Base-by-base conservation (phyloP, 2,329 filamentous ascomycete species). In the Davidsoniella virescens region DNA sequence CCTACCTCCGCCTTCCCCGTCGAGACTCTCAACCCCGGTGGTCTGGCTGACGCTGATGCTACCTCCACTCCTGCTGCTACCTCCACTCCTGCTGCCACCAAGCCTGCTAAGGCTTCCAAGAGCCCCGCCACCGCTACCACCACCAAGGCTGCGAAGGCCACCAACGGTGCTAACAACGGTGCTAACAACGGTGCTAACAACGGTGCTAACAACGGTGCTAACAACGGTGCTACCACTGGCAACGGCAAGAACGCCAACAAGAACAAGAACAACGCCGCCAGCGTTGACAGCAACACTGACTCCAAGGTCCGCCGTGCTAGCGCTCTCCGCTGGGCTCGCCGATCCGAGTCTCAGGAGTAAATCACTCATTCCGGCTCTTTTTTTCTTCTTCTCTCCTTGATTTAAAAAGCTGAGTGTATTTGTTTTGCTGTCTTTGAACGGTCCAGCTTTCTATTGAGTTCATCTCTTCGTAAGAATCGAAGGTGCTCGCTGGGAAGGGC, bases 11-110 rank as follows among this genome's bases (percentile, higher is more conserved):
- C 56, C 0, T 63, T 63, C 48, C 58, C 67, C 16, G 55, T 57
- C 2, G 55, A 65, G 56, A 68, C 67, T 2, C 61, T 61, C 0
- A 57, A n/a, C 54, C 26, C 54, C n/a, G 49, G 55, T 44, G 55
- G 46, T 2, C 47, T 54, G 10, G 51, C 44, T 4, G 55, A 54
- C 23, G 44, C 52, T 5, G 40, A 52, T 29, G 52, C 52, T 2
- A 52, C 50, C 1, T 49, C 48, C 36, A 54, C 58, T n/a, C 3
- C 47, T 12, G 18, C 49, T 39, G 46, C 48, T 42, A 47, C 50
- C 52, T 50, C 54, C 48, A 47, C 39, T 50, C 54, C 26, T 45
- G 43, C 38, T 37, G 49, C 44, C 16, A 47, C 23, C 44, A 37
- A 47, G 16, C 23, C 36, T 26, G 26, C 17, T 9, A 33, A 33